Conservation (phyloP, 306 rosid genomes). For the Cucurbita ficifolia region DNA sequence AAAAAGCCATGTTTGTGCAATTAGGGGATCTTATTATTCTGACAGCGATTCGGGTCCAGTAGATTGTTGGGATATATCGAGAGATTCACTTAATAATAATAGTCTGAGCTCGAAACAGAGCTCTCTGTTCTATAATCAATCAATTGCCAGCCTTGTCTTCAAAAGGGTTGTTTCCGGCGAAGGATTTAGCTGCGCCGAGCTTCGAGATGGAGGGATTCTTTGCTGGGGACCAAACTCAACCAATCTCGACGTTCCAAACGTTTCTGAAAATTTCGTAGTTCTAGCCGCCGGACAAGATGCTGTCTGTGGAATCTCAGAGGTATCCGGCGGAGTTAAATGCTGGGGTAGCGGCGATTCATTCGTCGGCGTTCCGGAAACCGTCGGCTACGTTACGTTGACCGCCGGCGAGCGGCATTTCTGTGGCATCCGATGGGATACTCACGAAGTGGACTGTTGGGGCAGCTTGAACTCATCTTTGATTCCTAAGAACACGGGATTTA, state of each 20-base stretch:
- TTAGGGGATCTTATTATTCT: constrained; percentile 60
- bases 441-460: constrained; percentile 81
- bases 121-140: constrained; percentile 27
- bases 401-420: constrained; percentile 61
- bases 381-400: constrained; percentile 29
- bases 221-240: constrained; percentile 78
- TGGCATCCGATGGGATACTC: constrained; percentile 63
- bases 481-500: constrained; percentile 52
- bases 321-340: constrained; percentile 39
- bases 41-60: constrained; percentile 45
- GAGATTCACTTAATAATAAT: constrained; percentile 16
- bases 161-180: constrained; percentile 59
- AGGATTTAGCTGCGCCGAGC: constrained; percentile 60
- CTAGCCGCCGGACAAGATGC: constrained; percentile 48
- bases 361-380: constrained; percentile 12
- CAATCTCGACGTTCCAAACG: constrained; percentile 26
- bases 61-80: constrained; percentile 67
- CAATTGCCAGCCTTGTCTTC: constrained; percentile 23
- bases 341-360: constrained; percentile 48
- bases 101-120: constrained; percentile 29
- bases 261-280: constrained; percentile 26
- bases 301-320: constrained; percentile 50
- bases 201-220: constrained; percentile 47
- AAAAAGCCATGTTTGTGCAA: constrained; percentile 60
- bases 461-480: constrained; percentile 41